Evolutionary conservation across 768 basidiomycete species (phyloP).

Genomic region (Lactifluus hygrophoroides): DNA sequence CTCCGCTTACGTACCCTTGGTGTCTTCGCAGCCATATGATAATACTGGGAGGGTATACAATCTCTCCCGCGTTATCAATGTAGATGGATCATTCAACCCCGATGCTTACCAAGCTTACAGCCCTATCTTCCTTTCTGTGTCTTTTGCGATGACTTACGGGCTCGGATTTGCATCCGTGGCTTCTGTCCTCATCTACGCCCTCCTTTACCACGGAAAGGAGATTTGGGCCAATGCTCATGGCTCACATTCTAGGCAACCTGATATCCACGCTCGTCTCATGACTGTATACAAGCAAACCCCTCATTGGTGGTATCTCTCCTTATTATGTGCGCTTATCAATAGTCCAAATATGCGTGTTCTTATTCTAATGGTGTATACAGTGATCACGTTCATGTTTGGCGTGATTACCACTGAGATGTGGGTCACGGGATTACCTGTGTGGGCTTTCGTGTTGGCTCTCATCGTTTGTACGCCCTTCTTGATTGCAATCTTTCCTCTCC

Average conservation of each 20-base stretch:
- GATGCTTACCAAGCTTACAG: conserved; percentile 48
- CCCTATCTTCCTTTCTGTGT: conserved; percentile 53
- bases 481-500: background rate
- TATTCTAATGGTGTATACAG: conserved; percentile 31
- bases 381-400: conserved; percentile 61
- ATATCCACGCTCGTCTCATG: conserved; percentile 83
- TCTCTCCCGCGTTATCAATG: conserved; percentile 45
- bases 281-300: conserved; percentile 67
- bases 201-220: conserved; percentile 70
- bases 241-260: conserved; percentile 69
- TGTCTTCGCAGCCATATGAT: conserved; percentile 48
- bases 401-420: conserved; percentile 61
- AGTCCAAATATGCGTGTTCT: too few relatives aligned
- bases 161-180: conserved; percentile 77
- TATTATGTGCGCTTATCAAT: too few relatives aligned
- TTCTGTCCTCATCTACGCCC: conserved; percentile 60
- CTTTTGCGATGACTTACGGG: conserved; percentile 75
- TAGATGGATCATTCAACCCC: conserved; percentile 46
- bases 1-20: background rate
- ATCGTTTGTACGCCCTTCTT: too few relatives aligned
- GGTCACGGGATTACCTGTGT: conserved; percentile 67
- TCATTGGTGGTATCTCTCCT: conserved; percentile 74
- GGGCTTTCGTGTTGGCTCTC: conserved; percentile 62
- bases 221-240: conserved; percentile 65
- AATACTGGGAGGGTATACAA: conserved; percentile 59